Conservation (phyloP, 148 eudicot genomes). For the Silene uniflora region DNA sequence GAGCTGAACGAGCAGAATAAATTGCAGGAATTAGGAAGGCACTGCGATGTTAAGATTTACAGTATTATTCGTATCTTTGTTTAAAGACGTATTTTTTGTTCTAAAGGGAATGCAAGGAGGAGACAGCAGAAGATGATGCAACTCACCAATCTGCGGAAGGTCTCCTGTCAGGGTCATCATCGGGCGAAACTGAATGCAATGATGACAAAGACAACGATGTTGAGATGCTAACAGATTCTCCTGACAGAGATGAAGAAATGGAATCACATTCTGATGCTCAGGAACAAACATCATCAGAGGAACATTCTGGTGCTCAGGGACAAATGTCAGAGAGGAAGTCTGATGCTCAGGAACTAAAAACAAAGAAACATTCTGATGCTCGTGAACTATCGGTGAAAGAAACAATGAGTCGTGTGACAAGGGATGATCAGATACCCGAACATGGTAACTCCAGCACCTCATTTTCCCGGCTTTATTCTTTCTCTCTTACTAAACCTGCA, state of each 20-base stretch:
- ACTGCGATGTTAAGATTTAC: background rate
- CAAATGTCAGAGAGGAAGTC: background rate
- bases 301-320: no score
- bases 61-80: no score
- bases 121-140: background rate
- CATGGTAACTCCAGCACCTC: no score
- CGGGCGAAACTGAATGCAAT: background rate
- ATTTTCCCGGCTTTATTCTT: no score
- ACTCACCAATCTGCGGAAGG: background rate
- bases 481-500: no score
- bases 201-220: background rate
- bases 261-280: slow-evolving; percentile 6
- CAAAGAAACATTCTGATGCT: background rate
- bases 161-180: slow-evolving; percentile 12
- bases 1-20: no score
- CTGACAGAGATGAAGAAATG: slow-evolving; percentile 14
- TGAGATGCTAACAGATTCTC: slow-evolving; percentile 4
- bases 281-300: no score
- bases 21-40: background rate
- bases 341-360: background rate
- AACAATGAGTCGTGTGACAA: no score
- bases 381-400: background rate
- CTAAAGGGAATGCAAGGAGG: background rate
- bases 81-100: no score
- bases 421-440: slow-evolving; percentile 1